Conservation (phyloP, 129 eudicot genomes). For the Helichrysum umbraculigerum region DNA sequence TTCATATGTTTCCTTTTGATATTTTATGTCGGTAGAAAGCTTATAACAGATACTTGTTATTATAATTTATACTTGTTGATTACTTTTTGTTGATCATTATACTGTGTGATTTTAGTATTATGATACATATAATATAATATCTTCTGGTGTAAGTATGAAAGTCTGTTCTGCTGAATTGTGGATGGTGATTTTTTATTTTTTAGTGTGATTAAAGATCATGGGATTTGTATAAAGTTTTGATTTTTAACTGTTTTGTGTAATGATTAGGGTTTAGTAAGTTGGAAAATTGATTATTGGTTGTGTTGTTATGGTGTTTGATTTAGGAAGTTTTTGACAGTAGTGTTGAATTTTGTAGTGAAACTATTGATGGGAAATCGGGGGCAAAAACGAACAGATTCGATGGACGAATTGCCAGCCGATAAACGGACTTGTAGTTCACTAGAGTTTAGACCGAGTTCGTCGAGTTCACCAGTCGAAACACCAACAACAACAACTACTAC, state of each 20-base stretch:
- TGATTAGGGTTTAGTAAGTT: not conserved
- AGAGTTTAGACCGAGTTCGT: conserved; percentile 74
- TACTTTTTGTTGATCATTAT: conserved; percentile 8
- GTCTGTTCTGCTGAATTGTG: conserved; percentile 16
- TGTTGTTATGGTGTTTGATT: conserved; percentile 14
- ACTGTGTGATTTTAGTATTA: not conserved
- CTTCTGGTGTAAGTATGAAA: conserved; percentile 10
- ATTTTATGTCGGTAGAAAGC: conserved; percentile 8
- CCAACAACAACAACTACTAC: conserved; percentile 26
- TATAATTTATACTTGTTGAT: not conserved
- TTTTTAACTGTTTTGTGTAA: not conserved
- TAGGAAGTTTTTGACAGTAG: conserved; percentile 3
- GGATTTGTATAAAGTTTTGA: not conserved
- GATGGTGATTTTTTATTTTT: not conserved
- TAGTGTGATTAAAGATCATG: conserved; percentile 13
- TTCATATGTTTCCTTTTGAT: not conserved
- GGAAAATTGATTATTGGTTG: not conserved
- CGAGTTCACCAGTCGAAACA: conserved; percentile 50
- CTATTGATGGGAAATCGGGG: conserved; percentile 76
- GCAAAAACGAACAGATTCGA: conserved; percentile 68
- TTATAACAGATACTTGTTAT: not conserved
- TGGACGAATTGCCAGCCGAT: conserved; percentile 79
- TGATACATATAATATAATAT: not conserved
- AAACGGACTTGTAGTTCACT: conserved; percentile 83
- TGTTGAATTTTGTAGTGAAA: conserved; percentile 15